Evolutionary conservation across 1,284 basidiomycete genomes (phyloP).

Genomic region (Leccinum pseudoinsigne): DNA sequence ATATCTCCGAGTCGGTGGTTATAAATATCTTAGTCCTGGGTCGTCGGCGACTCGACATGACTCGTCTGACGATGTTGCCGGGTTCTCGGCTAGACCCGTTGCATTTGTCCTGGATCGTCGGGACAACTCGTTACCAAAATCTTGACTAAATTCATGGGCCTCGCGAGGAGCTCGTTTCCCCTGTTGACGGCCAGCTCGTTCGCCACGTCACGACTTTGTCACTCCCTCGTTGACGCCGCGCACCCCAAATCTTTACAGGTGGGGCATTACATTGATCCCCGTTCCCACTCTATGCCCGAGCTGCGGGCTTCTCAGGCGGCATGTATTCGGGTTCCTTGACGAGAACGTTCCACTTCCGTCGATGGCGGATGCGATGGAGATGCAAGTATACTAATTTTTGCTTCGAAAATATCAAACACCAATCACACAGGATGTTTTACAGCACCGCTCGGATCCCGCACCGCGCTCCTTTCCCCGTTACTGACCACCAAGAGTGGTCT

Average conservation of each 20-base stretch:
- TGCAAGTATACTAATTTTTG: constrained; percentile 6
- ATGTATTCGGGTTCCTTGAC: constrained; percentile 10
- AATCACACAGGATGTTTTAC: background rate
- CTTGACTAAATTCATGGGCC: background rate
- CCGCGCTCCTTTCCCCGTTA: background rate
- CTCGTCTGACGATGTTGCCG: background rate
- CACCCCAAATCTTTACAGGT: too few species aligned
- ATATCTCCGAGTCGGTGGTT: background rate
- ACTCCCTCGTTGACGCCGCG: constrained; percentile 1
- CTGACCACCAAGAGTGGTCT: background rate
- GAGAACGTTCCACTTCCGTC: constrained; percentile 22
- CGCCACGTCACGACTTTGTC: constrained; percentile 2
- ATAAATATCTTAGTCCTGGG: background rate
- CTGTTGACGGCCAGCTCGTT: background rate
- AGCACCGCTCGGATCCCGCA: background rate
- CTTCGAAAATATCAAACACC: constrained; percentile 2
- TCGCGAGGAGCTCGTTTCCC: constrained; percentile 1
- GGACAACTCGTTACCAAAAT: background rate
- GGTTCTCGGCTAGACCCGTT: background rate
- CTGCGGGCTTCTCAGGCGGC: constrained; percentile 3
- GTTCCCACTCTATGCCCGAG: too few species aligned
- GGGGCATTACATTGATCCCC: too few species aligned
- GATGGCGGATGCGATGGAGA: constrained; percentile 30
- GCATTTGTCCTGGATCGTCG: background rate
- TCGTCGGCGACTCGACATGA: background rate